Evolutionary conservation across 805 yeast species (phyloP), one percentile per base, ranked within the genome.

Genomic region (Saturnispora dispora): DNA sequence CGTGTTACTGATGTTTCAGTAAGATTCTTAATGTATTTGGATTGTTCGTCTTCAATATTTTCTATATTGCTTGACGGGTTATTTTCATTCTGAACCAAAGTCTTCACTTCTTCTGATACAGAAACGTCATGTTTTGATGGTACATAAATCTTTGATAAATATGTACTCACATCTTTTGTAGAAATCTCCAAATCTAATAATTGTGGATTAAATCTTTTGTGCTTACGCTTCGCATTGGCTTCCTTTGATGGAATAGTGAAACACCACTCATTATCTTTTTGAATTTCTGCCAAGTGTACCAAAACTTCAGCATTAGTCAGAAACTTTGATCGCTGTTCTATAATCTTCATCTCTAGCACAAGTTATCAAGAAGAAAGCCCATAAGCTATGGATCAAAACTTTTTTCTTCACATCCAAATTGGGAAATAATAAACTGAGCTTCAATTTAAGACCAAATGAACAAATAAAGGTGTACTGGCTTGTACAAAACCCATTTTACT

Each of bases 241-340:
- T 47, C 55, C 32, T 53, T 45, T 23, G 48, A 52, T 17, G 58
- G 56, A 23, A 66, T 54, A 54, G 68, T 64, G 56, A 74, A 75
- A 9, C 70, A 58, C 81, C 81, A 77, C 52, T 67, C 69, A 58
- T 75, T 71, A 49, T 67, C 71, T 41, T 62, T 63, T 58, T 79
- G 79, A 13, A 78, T 67, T 11, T 67, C 77, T 11, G 67, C 63
- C 39, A 85, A 63, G 54, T 82, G 85, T 46, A 72, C 68, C 43
- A 72, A 67, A 1, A 85, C 89, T 64, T 85, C 93, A 55, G 67
- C 77, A 62, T 85, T 81, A 44, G 88, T 77, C 35, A 85, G 68
- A 52, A 85, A 71, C 51, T 76, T 74, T 44, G 80, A 84, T 52
- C 88, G 66, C 40, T 72, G 67, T 25, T 66, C 71, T 48, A 75